Evolutionary conservation across 345 rosid genomes (phyloP), one percentile per base, ranked within the genome.

Genomic region (sweet orange (Citrus sinensis)): DNA sequence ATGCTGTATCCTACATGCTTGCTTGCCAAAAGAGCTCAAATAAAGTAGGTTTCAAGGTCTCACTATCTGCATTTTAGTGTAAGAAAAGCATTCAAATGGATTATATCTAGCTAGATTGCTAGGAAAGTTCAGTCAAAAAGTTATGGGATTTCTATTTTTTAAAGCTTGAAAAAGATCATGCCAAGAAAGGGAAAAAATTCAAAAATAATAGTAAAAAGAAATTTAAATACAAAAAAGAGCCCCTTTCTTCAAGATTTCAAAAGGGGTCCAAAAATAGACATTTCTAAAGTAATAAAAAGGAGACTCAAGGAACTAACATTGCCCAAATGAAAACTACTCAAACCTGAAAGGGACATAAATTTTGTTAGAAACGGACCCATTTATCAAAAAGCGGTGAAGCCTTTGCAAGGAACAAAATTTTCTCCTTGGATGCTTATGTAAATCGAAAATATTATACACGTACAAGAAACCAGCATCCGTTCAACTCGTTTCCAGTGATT

Each of bases 111-210:
- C 40, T 49, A 29, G 49, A 72, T 46, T 46, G 65, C 29, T n/a
- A 80, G 34, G 80, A 80, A 83, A 73, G 81, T 73, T 82, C 59
- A 68, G 90, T 87, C 90, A 86, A 91, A 87, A 90, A 86, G 76
- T 70, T 7, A 49, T 32, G 65, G 60, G 32, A 61, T 42, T 84
- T 87, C 64, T 46, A 46, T 46, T 46, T 46, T 46, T 3, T 75
- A 78, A 54, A 77, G 77, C 64, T 66, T 64, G 63, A 74, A 72
- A 74, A 80, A 80, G 76, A 75, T 62, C 87, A 87, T 85, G 85
- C 92, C 86, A 78, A 82, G 84, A 87, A 85, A 85, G 88, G 82
- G 85, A 46, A 13, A 11, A 46, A 0, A 13, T 46, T 46, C 51
- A 46, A 46, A 46, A 11, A 46, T 46, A 46, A 46, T 46, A 13